Evolutionary conservation across 2,329 filamentous ascomycete species (phyloP).

Genomic region (Orbilia ellipsospora): DNA sequence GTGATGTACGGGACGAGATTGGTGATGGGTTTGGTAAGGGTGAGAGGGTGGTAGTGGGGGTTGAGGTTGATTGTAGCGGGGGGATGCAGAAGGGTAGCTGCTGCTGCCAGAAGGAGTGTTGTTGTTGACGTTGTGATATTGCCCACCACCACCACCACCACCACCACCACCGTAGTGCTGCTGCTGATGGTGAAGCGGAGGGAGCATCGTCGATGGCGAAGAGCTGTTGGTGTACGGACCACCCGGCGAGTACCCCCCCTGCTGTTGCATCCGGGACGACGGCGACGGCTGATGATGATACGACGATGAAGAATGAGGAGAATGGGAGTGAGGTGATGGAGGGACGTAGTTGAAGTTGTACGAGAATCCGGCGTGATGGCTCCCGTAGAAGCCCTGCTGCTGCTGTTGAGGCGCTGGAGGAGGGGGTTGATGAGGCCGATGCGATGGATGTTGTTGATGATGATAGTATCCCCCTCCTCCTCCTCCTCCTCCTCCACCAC

Average conservation of each 20-base stretch:
- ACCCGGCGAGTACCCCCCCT: too few species aligned
- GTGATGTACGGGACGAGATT: too few species aligned
- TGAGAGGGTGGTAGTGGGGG: background rate
- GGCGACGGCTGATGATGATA: slow-evolving; percentile 4
- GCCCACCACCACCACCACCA: background rate
- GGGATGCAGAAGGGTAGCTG: slow-evolving; percentile 14
- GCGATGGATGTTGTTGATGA: slow-evolving; percentile 12
- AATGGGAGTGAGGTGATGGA: slow-evolving; percentile 4
- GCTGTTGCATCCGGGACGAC: background rate
- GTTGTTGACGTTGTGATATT: background rate
- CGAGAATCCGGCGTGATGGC: slow-evolving; percentile 38
- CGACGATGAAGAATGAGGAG: background rate
- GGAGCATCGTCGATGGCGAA: background rate
- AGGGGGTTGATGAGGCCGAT: slow-evolving; percentile 1
- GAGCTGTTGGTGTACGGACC: background rate
- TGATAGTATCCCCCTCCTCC: background rate
- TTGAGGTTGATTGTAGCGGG: slow-evolving; percentile 3
- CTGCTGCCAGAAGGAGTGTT: slow-evolving; percentile 18
- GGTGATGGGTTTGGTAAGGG: too few species aligned
- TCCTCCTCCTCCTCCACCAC: background rate
- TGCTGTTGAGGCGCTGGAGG: slow-evolving; percentile 1
- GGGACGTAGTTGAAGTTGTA: slow-evolving; percentile 55
- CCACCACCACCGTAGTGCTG: background rate
- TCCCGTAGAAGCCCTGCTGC: slow-evolving; percentile 27
- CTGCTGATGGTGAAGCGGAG: background rate